Evolutionary conservation across 2,329 filamentous ascomycete genomes (phyloP).

Genomic region (Diaporthe vexans): DNA sequence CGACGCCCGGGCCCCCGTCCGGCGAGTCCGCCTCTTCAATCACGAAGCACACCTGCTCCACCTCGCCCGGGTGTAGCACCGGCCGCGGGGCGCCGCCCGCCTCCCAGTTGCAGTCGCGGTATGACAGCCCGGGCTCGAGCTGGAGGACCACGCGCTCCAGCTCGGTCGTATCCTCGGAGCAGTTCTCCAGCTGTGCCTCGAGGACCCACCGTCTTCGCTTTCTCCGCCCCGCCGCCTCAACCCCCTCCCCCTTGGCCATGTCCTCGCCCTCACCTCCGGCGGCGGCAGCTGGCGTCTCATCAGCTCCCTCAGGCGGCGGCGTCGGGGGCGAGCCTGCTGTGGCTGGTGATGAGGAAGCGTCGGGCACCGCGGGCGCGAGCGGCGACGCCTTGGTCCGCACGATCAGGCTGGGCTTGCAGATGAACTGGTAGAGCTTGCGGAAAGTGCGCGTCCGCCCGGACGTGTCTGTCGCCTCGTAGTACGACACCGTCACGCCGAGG

Average conservation of each 20-base stretch:
- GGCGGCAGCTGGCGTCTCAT: background rate
- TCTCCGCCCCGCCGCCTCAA: slow-evolving; percentile 37
- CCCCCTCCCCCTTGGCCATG: slow-evolving; percentile 29
- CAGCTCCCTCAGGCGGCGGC: slow-evolving; percentile 44
- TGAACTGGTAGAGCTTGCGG: slow-evolving; percentile 95
- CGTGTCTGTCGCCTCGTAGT: slow-evolving; percentile 86
- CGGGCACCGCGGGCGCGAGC: slow-evolving; percentile 55
- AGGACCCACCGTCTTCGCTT: slow-evolving; percentile 74
- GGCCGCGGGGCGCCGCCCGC: slow-evolving; percentile 60
- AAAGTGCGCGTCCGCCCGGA: slow-evolving; percentile 85
- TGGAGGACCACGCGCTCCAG: slow-evolving; percentile 77
- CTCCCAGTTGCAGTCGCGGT: slow-evolving; percentile 71
- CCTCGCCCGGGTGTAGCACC: slow-evolving; percentile 72
- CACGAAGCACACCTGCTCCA: slow-evolving; percentile 76
- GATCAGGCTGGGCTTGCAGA: slow-evolving; percentile 89
- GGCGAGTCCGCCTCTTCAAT: slow-evolving; percentile 60
- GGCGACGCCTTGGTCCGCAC: slow-evolving; percentile 90
- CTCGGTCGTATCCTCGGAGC: slow-evolving; percentile 85
- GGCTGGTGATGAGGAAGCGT: background rate
- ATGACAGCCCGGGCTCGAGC: slow-evolving; percentile 64
- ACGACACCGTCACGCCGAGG: slow-evolving; percentile 91
- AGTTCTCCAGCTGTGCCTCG: slow-evolving; percentile 96
- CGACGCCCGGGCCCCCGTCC: slow-evolving; percentile 54
- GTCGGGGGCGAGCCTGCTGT: slow-evolving; percentile 1
- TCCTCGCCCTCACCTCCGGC: slow-evolving; percentile 31